Percentiles rank a stretch among this genome's conserved stretches.
Evolutionary conservation across 306 rosid genomes (phyloP).

Genomic region (Neltuma alba): DNA sequence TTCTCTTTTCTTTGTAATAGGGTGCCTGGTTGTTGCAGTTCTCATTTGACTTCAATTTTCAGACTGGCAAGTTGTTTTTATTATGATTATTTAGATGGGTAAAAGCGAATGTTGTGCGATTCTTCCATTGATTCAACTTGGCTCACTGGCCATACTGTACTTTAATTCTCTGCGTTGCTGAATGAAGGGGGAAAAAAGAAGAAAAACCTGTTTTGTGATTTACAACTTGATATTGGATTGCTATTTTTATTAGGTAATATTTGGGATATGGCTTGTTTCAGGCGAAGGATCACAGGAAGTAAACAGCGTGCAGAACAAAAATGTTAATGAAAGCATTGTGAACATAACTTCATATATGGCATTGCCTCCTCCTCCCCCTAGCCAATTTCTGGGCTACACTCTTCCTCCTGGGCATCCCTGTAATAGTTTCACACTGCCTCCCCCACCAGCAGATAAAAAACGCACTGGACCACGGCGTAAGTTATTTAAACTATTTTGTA

Average conservation of each 20-base stretch:
- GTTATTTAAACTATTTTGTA: constrained; percentile 32
- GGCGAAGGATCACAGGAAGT: constrained; percentile 57
- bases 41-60: not conserved
- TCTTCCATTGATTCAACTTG: not conserved
- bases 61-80: not conserved
- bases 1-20: not conserved
- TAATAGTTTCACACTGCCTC: constrained; percentile 77
- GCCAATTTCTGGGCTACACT: constrained; percentile 75
- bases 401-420: constrained; percentile 93
- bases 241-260: constrained; percentile 24
- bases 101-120: not conserved
- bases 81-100: constrained; percentile 1
- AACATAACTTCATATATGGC: constrained; percentile 27
- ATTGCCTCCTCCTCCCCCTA: constrained; percentile 65
- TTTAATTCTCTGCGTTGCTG: not conserved
- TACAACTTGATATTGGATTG: constrained; percentile 20
- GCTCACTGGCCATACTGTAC: not conserved
- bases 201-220: constrained; percentile 10
- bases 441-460: constrained; percentile 93
- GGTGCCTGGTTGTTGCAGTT: constrained; percentile 22
- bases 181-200: not conserved
- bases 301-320: constrained; percentile 35
- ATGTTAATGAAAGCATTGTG: constrained; percentile 41
- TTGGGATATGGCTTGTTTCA: constrained; percentile 42
- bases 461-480: constrained; percentile 92